A percentile compares a stretch with the other conserved stretches of the same genome.
Evolutionary conservation across 495 filamentous ascomycete species (phyloP).

Genomic region (Neurospora sp.): DNA sequence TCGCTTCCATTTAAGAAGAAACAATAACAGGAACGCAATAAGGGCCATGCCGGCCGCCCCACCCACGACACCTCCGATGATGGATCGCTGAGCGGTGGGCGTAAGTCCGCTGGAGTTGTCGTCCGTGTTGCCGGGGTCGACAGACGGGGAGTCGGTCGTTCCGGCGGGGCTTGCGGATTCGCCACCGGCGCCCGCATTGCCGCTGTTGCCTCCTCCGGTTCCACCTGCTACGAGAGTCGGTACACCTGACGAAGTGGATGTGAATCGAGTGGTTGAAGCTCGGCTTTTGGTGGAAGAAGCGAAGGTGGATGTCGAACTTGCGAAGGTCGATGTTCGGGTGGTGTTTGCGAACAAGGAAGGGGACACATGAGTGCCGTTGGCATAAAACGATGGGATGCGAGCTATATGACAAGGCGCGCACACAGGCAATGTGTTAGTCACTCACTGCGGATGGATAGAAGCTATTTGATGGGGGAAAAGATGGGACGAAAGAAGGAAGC

Average conservation of each 20-base stretch:
- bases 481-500: not conserved
- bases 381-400: constrained; percentile 27
- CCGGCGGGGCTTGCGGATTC: not conserved
- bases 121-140: constrained; percentile 1
- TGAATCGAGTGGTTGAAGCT: constrained; percentile 7
- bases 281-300: constrained; percentile 13
- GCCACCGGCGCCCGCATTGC: constrained; percentile 1
- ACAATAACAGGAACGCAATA: constrained; percentile 44
- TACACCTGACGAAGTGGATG: constrained; percentile 3
- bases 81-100: constrained; percentile 23
- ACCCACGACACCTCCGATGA: constrained; percentile 59
- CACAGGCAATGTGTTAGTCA: constrained; percentile 5
- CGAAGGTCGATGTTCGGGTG: constrained; percentile 19
- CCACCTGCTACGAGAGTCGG: constrained; percentile 6
- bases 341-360: constrained; percentile 22
- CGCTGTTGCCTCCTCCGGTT: constrained; percentile 1
- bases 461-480: not conserved
- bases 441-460: not conserved
- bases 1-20: constrained; percentile 45
- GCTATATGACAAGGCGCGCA: constrained; percentile 12
- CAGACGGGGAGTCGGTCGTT: not conserved
- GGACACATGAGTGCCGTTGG: constrained; percentile 22
- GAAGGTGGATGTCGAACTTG: constrained; percentile 13
- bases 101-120: constrained; percentile 14
- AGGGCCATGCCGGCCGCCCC: constrained; percentile 54